Evolutionary conservation across 345 rosid species (phyloP), one percentile per base, ranked within the genome.

Genomic region (Eucalyptus tenuipes): DNA sequence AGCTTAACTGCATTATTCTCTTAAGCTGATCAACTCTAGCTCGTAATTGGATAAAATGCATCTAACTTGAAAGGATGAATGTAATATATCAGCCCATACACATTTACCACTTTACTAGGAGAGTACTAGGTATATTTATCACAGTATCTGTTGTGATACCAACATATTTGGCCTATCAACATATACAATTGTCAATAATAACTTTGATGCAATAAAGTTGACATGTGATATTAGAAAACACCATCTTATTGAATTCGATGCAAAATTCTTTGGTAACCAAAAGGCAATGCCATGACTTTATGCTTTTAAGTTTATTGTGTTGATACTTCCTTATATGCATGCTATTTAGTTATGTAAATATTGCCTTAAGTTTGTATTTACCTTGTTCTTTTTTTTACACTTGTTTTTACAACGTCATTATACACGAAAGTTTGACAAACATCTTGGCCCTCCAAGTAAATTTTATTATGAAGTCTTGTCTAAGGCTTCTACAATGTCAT

Each of bases 151-250:
- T 61, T 29, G 18, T 4, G 8, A 29, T 3, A 61, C 71, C n/a
- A 29, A 29, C 71, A 61, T 29, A 61, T 61, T 61, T 31, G 7
- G 17, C 66, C 15, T 59, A 10, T 25, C 64, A 3, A 57, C 5
- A 10, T 59, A 25, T 25, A 59, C n/a, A 10, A 27, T 25, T 25
- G 13, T 25, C n/a, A 4, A 59, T 25, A n/a, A 25, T 25, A 25
- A 59, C n/a, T 5, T 59, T 59, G n/a, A 25, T 7, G 1, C n/a
- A 25, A 25, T 59, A 59, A 25, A 61, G 37, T 29, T 13, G 8
- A 29, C 71, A 7, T 13, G 1, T 13, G 5, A 29, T 7, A 64
- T 0, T 0, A 13, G 2, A 29, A 64, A 13, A 13, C 18, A 7
- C 9, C 17, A 64, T 64, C 3, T 64, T 64, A 29, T 13, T 1